Conservation (phyloP, 805 yeast species). For the Lipomyces yamanashiensis region DNA sequence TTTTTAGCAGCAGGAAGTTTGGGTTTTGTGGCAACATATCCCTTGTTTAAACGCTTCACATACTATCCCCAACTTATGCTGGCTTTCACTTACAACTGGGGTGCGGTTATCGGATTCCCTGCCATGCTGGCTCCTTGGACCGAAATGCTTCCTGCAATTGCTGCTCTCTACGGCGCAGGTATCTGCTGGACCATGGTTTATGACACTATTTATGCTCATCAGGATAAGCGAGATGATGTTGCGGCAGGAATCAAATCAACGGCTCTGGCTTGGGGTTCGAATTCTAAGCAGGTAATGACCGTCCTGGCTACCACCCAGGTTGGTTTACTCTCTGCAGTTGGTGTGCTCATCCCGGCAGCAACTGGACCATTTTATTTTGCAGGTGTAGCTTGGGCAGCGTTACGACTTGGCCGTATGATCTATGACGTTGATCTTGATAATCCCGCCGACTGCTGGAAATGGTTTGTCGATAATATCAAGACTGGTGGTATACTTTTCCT, state of each 20-base stretch:
- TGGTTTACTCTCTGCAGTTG: constrained; percentile 66
- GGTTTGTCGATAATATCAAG: constrained; percentile 74
- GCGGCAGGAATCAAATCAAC: constrained; percentile 93
- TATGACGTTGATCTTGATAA: constrained; percentile 73
- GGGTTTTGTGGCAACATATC: constrained; percentile 82
- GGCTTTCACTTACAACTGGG: constrained; percentile 90
- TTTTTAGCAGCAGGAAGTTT: constrained; percentile 79
- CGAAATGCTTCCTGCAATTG: constrained; percentile 58
- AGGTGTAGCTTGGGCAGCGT: constrained; percentile 70
- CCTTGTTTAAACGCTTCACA: constrained; percentile 91
- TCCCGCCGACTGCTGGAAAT: constrained; percentile 81
- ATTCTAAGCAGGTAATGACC: constrained; percentile 70
- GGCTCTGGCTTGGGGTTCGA: constrained; percentile 91
- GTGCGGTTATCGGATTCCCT: constrained; percentile 89
- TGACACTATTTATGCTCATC: constrained; percentile 97
- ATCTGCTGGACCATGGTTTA: constrained; percentile 94
- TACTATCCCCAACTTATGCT: constrained; percentile 90
- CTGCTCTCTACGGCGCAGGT: constrained; percentile 74
- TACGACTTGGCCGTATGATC: constrained; percentile 71
- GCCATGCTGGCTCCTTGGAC: constrained; percentile 72
- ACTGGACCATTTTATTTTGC: constrained; percentile 83
- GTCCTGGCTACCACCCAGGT: constrained; percentile 72
- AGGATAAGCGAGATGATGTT: constrained; percentile 86
- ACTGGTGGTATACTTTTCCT: constrained; percentile 53
- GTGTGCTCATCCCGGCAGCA: constrained; percentile 61